Evolutionary conservation across 257 asterid species (phyloP).

Genomic region (Ilex asprella): DNA sequence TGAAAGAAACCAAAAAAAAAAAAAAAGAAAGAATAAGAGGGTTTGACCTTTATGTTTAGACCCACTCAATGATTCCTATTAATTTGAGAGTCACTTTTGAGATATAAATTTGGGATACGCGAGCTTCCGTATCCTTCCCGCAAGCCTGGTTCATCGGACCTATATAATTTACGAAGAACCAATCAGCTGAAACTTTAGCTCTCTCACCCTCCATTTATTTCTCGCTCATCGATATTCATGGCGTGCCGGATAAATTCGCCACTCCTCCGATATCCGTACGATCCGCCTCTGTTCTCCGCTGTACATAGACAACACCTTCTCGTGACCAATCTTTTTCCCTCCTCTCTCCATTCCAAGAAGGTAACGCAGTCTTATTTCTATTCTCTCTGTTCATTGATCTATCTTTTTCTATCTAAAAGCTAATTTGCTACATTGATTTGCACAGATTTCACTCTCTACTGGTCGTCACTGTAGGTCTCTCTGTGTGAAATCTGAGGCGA

Average conservation of each 20-base stretch:
- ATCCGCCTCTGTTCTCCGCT: neutral
- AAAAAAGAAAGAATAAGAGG: no score
- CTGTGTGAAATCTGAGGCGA: constrained; percentile 30
- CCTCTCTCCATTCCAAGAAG: neutral
- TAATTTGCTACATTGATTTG: no score
- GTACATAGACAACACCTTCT: neutral
- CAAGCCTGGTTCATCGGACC: no score
- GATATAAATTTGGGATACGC: no score
- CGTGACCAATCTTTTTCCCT: neutral
- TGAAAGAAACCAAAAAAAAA: no score
- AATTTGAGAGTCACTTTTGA: no score
- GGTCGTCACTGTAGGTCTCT: constrained; percentile 29
- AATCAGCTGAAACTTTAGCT: no score
- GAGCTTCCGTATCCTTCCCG: no score
- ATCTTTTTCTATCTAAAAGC: neutral
- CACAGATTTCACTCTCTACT: constrained; percentile 26
- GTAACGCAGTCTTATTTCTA: neutral
- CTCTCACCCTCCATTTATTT: no score
- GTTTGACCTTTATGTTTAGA: no score
- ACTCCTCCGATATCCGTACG: neutral
- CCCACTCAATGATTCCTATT: no score
- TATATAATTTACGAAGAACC: no score
- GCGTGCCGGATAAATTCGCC: neutral
- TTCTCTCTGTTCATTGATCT: neutral
- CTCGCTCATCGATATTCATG: neutral